phyloP scores from a whole-genome alignment of 768 basidiomycete genomes.

The Termitomyces sp. region DNA sequence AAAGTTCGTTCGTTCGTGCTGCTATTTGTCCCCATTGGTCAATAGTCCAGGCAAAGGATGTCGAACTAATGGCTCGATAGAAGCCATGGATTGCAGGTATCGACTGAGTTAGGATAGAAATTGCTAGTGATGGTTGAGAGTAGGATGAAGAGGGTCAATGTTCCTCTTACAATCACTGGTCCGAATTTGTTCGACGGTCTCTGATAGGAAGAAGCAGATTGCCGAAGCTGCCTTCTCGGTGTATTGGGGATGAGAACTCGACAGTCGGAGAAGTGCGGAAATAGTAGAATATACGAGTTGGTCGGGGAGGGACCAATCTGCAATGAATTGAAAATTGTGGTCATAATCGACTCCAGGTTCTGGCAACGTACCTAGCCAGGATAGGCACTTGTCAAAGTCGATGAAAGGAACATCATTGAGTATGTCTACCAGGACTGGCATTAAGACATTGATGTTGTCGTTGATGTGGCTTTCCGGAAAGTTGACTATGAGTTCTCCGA shows the following conservation, averaged over 20 bases:
- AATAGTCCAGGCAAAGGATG: conserved; percentile 70
- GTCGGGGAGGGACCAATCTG: conserved; percentile 87
- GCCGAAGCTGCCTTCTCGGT: conserved; percentile 50
- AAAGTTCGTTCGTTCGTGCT: conserved; percentile 52
- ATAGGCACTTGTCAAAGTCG: conserved; percentile 74
- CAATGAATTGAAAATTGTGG: background rate
- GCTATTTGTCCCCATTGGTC: conserved; percentile 62
- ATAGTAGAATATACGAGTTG: conserved; percentile 79
- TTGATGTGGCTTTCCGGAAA: conserved; percentile 52
- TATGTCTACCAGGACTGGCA: conserved; percentile 63
- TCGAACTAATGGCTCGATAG: conserved; percentile 81
- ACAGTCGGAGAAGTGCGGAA: conserved; percentile 69
- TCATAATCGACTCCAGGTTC: background rate
- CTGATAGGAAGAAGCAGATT: conserved; percentile 57
- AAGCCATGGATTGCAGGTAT: conserved; percentile 84
- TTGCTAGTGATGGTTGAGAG: conserved; percentile 38
- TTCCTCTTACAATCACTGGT: conserved; percentile 46
- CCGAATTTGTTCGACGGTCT: conserved; percentile 54
- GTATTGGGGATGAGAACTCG: conserved; percentile 49
- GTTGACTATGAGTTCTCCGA: conserved; percentile 72
- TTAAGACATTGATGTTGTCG: conserved; percentile 47
- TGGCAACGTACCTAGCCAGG: conserved; percentile 66
- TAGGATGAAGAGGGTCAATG: background rate
- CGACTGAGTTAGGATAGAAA: conserved; percentile 69
- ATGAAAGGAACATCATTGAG: conserved; percentile 70